Percentiles rank a stretch among this genome's conserved stretches.
Conservation (phyloP, 768 basidiomycete species). For the Lentinus brumalis region DNA sequence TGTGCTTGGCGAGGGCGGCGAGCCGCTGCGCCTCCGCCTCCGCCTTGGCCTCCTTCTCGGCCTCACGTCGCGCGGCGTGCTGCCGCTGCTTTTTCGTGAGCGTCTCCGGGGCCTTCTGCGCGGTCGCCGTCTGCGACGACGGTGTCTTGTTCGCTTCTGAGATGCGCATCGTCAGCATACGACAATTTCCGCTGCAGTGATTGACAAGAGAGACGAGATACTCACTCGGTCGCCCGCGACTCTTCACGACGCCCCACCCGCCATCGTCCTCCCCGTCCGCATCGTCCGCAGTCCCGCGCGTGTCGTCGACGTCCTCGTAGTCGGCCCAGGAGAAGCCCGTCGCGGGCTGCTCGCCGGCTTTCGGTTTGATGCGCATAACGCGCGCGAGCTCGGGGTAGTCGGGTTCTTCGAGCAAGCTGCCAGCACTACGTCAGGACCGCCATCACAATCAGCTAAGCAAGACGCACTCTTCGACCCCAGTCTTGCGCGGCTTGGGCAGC, state of each 20-base stretch:
- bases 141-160: constrained; percentile 20
- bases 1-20: constrained; percentile 56
- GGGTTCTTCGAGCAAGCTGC: constrained; percentile 65
- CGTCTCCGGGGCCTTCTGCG: constrained; percentile 42
- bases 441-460: neutral
- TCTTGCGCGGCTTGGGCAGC: constrained; percentile 65
- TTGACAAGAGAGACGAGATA: too few species aligned
- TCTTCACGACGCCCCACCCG: constrained; percentile 75
- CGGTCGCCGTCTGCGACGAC: constrained; percentile 4
- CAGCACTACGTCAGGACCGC: neutral
- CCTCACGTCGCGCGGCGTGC: constrained; percentile 61
- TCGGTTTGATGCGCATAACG: constrained; percentile 68
- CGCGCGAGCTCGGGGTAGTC: constrained; percentile 58
- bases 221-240: constrained; percentile 43
- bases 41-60: constrained; percentile 56
- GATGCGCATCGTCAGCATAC: too few species aligned
- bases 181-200: too few species aligned
- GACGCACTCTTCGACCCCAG: constrained; percentile 71
- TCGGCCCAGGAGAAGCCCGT: constrained; percentile 75
- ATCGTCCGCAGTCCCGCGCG: constrained; percentile 47
- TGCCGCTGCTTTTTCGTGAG: constrained; percentile 72
- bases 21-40: constrained; percentile 55
- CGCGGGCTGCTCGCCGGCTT: constrained; percentile 57
- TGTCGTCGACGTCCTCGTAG: constrained; percentile 63
- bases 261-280: constrained; percentile 76